Percentiles rank a stretch among this genome's conserved stretches.
Conservation (phyloP, 1,284 basidiomycete species). For the Wallemia mellicola region DNA sequence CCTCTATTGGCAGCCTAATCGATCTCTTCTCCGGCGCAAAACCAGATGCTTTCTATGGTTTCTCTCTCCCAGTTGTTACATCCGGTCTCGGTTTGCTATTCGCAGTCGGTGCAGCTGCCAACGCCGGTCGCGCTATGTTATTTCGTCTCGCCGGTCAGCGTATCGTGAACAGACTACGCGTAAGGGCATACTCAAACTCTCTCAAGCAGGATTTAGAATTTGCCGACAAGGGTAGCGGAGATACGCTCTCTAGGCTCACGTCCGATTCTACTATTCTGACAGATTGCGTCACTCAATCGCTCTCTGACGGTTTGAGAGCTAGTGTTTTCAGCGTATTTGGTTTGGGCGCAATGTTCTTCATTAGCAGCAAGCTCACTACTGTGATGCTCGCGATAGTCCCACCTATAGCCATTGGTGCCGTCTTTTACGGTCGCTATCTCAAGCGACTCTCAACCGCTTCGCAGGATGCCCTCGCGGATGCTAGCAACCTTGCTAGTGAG, state of each 20-base stretch:
- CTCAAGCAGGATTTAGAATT: conserved; percentile 71
- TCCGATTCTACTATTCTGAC: conserved; percentile 84
- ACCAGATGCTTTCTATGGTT: conserved; percentile 41
- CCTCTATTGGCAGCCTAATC: conserved; percentile 68
- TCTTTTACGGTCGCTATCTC: conserved; percentile 82
- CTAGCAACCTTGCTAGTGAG: conserved; percentile 40
- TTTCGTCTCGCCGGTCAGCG: conserved; percentile 72
- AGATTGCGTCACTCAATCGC: conserved; percentile 32
- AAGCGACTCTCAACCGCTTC: conserved; percentile 71
- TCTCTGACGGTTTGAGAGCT: conserved; percentile 11
- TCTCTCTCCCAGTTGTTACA: conserved; percentile 55
- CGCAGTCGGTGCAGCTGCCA: conserved; percentile 57
- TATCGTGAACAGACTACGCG: conserved; percentile 64
- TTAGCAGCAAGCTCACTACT: conserved; percentile 63
- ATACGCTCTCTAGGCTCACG: conserved; percentile 68
- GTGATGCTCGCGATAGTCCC: conserved; percentile 86
- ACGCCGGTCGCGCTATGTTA: conserved; percentile 57
- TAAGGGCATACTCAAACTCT: conserved; percentile 49
- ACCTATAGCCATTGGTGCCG: conserved; percentile 77
- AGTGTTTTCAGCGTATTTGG: conserved; percentile 10
- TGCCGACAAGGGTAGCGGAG: conserved; percentile 74
- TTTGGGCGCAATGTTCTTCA: conserved; percentile 65
- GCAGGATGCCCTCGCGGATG: conserved; percentile 68
- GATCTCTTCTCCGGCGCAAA: conserved; percentile 51
- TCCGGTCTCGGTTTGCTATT: conserved; percentile 45